Evolutionary conservation across 257 asterid genomes (phyloP).

Genomic region (Linaria vulgaris): DNA sequence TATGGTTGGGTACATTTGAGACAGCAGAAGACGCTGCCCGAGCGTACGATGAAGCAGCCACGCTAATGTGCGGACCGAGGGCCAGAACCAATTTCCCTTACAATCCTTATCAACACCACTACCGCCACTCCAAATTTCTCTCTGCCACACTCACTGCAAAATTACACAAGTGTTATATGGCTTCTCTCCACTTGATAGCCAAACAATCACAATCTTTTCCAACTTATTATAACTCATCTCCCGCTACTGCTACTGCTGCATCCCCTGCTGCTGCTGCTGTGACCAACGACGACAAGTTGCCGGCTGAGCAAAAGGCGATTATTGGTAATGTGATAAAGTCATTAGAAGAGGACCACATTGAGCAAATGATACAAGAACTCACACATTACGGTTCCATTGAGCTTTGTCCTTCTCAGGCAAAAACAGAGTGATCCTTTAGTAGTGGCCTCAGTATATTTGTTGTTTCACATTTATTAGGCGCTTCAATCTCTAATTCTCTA

Average conservation of each 20-base stretch:
- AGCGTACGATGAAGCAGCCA: conserved; percentile 82
- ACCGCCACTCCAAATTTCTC: conserved; percentile 38
- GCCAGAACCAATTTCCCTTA: conserved; percentile 64
- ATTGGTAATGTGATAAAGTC: conserved; percentile 25
- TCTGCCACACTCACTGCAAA: conserved; percentile 62
- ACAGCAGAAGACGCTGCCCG: conserved; percentile 81
- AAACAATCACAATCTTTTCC: conserved; percentile 22
- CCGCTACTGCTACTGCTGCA: background rate
- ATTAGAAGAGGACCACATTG: conserved; percentile 62
- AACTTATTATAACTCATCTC: no score
- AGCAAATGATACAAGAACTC: conserved; percentile 74
- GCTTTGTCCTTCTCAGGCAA: conserved; percentile 38
- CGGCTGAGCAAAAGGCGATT: conserved; percentile 14
- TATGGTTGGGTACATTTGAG: conserved; percentile 81
- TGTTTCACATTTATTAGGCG: no score
- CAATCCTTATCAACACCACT: conserved; percentile 31
- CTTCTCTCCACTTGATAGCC: conserved; percentile 48
- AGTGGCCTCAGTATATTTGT: no score
- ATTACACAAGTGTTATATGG: conserved; percentile 60
- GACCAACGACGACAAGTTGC: conserved; percentile 3
- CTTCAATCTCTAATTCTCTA: no score
- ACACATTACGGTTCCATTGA: conserved; percentile 60
- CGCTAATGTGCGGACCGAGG: conserved; percentile 64
- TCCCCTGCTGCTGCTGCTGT: conserved; percentile 5
- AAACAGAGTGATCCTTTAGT: conserved; percentile 17